Evolutionary conservation across 257 asterid species (phyloP).

Genomic region (Primulina eburnea): DNA sequence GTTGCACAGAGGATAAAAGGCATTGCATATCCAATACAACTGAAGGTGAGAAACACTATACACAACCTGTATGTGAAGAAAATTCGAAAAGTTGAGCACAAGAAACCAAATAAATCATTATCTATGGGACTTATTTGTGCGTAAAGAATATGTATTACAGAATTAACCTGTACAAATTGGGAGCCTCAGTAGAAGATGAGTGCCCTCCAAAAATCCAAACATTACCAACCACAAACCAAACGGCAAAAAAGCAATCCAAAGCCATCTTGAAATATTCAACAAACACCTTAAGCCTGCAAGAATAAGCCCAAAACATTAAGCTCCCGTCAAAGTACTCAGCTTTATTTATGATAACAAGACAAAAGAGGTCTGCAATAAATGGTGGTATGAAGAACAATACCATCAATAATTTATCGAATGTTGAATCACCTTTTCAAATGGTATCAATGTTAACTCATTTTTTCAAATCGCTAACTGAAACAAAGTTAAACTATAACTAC

Average conservation of each 20-base stretch:
- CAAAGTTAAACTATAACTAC: background rate
- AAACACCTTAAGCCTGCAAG: slow-evolving; percentile 65
- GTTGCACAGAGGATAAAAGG: slow-evolving; percentile 91
- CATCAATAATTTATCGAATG: background rate
- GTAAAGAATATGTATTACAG: background rate
- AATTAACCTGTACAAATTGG: slow-evolving; percentile 81
- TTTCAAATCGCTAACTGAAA: background rate
- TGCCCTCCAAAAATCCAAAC: slow-evolving; percentile 97
- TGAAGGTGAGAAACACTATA: slow-evolving; percentile 82
- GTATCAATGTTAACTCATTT: background rate
- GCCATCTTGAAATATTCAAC: slow-evolving; percentile 89
- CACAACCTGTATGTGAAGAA: slow-evolving; percentile 61
- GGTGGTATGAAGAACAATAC: background rate
- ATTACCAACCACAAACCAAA: slow-evolving; percentile 97
- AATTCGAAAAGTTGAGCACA: slow-evolving; percentile 11
- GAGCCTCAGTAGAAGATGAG: slow-evolving; percentile 75
- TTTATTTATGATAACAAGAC: slow-evolving; percentile 9
- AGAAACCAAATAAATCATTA: background rate
- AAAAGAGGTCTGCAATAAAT: background rate
- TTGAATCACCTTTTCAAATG: background rate
- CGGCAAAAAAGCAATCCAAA: slow-evolving; percentile 91
- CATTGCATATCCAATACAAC: slow-evolving; percentile 97
- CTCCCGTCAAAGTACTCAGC: slow-evolving; percentile 12
- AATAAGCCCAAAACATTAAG: slow-evolving; percentile 26
- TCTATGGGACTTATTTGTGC: background rate